Conservation (phyloP, 768 basidiomycete genomes). For the Leccinum variicolor region DNA sequence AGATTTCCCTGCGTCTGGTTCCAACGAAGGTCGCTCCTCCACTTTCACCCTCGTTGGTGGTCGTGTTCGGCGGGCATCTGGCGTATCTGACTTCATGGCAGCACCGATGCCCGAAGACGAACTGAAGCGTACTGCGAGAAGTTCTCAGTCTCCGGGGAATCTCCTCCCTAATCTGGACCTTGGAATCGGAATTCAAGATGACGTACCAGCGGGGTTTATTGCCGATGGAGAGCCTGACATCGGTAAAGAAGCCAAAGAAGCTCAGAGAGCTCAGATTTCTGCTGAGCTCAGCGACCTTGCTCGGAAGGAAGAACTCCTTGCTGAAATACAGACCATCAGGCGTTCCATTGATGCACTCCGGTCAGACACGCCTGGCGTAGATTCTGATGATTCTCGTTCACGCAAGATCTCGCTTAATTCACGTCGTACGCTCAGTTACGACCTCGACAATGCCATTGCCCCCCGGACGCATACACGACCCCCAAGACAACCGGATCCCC, state of each 20-base stretch:
- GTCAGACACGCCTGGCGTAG: conserved; percentile 56
- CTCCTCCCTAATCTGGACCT: conserved; percentile 72
- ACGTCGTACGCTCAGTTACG: conserved; percentile 64
- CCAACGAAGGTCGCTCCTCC: conserved; percentile 39
- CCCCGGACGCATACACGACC: conserved; percentile 63
- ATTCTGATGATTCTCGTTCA: conserved; percentile 55
- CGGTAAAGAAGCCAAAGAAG: conserved; percentile 29
- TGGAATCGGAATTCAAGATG: conserved; percentile 68
- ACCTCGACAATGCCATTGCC: conserved; percentile 51
- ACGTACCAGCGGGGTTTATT: conserved; percentile 72
- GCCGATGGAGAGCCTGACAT: conserved; percentile 37
- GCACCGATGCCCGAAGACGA: conserved; percentile 64
- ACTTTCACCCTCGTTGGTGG: conserved; percentile 49
- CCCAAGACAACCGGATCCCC: conserved; percentile 66
- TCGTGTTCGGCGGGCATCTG: conserved; percentile 61
- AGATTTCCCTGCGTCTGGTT: conserved; percentile 52
- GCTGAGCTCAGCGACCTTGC: conserved; percentile 51
- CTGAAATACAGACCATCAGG: conserved; percentile 77
- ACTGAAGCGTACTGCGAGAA: conserved; percentile 46
- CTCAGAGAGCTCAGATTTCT: conserved; percentile 35
- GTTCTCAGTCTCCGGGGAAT: conserved; percentile 47
- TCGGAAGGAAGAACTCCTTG: conserved; percentile 67
- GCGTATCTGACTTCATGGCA: conserved; percentile 70
- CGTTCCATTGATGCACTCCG: conserved; percentile 75
- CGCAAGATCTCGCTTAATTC: conserved; percentile 65